These are phyloP conservation scores for Chaetoceros muelleri DNA, from an alignment of 108 stramenopile species.

Conservation along the genomic window DNA sequence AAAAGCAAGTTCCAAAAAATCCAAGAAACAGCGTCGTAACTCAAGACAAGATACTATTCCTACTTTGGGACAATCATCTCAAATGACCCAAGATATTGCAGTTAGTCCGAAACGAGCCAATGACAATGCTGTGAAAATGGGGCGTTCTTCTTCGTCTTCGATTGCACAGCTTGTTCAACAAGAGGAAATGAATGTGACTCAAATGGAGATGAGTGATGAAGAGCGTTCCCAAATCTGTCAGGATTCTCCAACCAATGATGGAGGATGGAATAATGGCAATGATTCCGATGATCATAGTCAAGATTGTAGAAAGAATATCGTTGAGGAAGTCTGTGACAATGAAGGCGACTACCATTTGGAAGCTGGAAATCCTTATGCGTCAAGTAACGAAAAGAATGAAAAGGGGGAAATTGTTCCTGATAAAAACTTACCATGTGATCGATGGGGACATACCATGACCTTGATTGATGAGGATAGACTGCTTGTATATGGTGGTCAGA, in stretches of 20 bases:
- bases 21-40: no score
- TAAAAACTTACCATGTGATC: slow-evolving; percentile 27
- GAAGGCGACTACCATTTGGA: background rate
- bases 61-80: background rate
- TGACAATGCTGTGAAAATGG: background rate
- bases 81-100: background rate
- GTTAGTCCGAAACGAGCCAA: background rate
- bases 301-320: background rate
- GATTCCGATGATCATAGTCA: background rate
- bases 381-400: background rate
- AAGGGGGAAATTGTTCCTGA: background rate
- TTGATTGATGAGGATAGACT: slow-evolving; percentile 49
- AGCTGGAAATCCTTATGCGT: background rate
- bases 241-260: background rate
- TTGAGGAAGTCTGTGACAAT: background rate
- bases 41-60: background rate
- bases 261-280: background rate
- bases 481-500: slow-evolving; percentile 76
- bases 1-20: no score
- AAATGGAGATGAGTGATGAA: background rate
- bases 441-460: slow-evolving; percentile 81
- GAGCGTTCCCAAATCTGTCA: background rate
- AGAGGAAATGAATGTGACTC: background rate
- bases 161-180: background rate
- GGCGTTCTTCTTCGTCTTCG: background rate